Evolutionary conservation across 2,329 filamentous ascomycete genomes (phyloP), one percentile per base, ranked within the genome.

Genomic region (Myriosclerotinia scirpicola): DNA sequence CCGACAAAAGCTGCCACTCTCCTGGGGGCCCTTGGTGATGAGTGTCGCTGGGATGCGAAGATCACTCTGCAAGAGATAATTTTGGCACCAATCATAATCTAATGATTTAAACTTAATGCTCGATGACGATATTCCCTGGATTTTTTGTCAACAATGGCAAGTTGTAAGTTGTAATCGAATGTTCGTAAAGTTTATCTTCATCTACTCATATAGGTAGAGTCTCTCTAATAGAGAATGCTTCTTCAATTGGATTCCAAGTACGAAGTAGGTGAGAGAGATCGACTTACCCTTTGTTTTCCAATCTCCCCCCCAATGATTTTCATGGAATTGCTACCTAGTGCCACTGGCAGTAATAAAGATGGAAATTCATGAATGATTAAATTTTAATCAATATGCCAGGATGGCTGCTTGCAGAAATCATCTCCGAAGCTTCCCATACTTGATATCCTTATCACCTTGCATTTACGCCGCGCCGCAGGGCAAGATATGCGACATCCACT

Each of bases 41-140:
- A 61, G 53, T 38, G 7, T 61, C 54, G 46, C 63, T 62, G 53
- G 63, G 67, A 65, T 69, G 38, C 54, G 64, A 64, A 46, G 67
- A 69, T 67, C 64, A 66, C 58, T 54, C 56, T 69, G 67, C 63
- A 67, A 42, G 54, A 59, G 55, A 53, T 46, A 68, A 56, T 67
- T 67, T 69, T 67, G 60, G 67, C 67, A 72, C 71, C 68, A 72
- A 71, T 71, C 67, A 68, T 38, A n/a, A 26, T 53, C 46, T 34
- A 53, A 54, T 46, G 54, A 67, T 67, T 60, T 60, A 36, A 63
- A 63, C 55, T 53, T 64, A 53, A 64, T 66, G 65, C 54, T 58
- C 65, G 66, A 69, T 69, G 70, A 70, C 67, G 68, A 69, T 59
- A 67, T 53, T 36, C 63, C 26, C 30, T 22, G 17, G 12, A 42